These are phyloP conservation scores for Rhynchospora pubera DNA, from an alignment of 176 grass and related monocot genomes.

Conservation along the genomic window DNA sequence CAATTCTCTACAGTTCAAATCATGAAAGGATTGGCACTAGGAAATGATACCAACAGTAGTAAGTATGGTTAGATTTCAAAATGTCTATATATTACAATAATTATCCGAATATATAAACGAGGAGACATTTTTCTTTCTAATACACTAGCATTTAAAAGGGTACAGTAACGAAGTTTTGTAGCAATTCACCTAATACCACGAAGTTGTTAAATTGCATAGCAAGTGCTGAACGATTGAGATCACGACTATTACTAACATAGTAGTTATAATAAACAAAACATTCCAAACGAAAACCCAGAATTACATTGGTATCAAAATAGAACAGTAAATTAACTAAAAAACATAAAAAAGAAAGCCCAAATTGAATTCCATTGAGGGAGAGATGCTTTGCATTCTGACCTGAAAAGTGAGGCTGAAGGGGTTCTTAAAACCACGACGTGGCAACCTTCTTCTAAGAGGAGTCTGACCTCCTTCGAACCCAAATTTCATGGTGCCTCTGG, in stretches of 20 bases:
- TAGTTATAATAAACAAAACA: not conserved
- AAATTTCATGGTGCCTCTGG: conserved; percentile 70
- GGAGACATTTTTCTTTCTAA: not conserved
- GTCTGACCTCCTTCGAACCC: conserved; percentile 92
- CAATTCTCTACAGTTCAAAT: not conserved
- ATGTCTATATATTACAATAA: not conserved
- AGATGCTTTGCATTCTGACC: conserved; percentile 18
- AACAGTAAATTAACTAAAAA: not conserved
- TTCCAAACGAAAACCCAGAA: not conserved
- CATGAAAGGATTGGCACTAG: not conserved
- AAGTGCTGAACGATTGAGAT: not conserved
- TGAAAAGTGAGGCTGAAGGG: conserved; percentile 79
- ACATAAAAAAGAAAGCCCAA: not conserved
- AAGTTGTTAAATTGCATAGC: not conserved
- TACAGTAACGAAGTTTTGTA: not conserved
- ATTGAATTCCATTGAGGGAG: not conserved
- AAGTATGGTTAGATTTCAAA: not conserved
- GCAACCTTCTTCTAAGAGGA: conserved; percentile 58
- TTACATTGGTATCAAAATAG: not conserved
- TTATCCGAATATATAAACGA: not conserved
- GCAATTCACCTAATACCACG: not conserved
- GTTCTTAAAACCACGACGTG: conserved; percentile 73
- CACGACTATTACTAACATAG: not conserved
- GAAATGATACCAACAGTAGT: not conserved
- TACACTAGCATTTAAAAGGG: not conserved